These are phyloP conservation scores for Backusella sp. DNA, from an alignment of 192 early-diverging fungal genomes.

Conservation along the genomic window DNA sequence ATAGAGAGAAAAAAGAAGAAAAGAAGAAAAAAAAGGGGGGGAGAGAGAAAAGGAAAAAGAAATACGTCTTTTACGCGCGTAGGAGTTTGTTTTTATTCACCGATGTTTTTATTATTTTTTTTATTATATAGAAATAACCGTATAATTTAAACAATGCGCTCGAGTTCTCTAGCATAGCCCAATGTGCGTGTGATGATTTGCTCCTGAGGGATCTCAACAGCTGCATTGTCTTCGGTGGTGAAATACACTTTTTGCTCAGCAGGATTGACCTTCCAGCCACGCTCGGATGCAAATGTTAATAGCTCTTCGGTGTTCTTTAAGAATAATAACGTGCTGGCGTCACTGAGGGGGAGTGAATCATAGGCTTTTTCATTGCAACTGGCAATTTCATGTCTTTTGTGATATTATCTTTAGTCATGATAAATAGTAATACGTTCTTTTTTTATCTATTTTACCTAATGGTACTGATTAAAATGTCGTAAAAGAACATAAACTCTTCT, in stretches of 20 bases:
- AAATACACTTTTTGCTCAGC: slow-evolving; percentile 83
- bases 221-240: slow-evolving; percentile 57
- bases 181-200: slow-evolving; percentile 84
- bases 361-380: slow-evolving; percentile 97
- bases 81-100: slow-evolving; percentile 1
- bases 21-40: not conserved
- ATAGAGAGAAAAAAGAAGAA: not conserved
- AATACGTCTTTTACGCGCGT: not conserved
- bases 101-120: not conserved
- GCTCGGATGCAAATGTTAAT: slow-evolving; percentile 70
- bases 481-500: slow-evolving; percentile 90
- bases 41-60: not conserved
- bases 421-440: not conserved
- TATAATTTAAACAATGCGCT: slow-evolving; percentile 83
- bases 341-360: slow-evolving; percentile 73
- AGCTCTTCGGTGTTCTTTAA: slow-evolving; percentile 76
- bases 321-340: slow-evolving; percentile 92
- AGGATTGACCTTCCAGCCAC: slow-evolving; percentile 82
- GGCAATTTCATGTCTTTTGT: slow-evolving; percentile 87
- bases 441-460: slow-evolving; percentile 66
- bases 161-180: slow-evolving; percentile 91
- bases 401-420: not conserved
- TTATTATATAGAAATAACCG: not conserved
- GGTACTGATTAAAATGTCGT: slow-evolving; percentile 91
- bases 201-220: slow-evolving; percentile 74